Conservation (phyloP, 345 rosid genomes). For the Lepidium aucheri region DNA sequence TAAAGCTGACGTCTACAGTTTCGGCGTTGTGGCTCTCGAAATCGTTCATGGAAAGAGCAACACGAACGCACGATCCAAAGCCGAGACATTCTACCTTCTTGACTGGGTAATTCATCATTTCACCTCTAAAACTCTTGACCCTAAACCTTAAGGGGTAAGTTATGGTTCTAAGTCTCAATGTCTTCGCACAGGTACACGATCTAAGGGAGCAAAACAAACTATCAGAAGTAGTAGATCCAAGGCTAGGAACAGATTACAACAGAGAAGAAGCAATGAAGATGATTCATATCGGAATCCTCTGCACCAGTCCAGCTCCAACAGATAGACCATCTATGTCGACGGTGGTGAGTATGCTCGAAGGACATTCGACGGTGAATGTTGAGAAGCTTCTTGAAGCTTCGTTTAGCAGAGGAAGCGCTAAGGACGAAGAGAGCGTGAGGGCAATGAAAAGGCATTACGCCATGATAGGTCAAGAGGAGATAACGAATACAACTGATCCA, state of each 20-base stretch:
- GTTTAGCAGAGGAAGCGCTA: constrained; percentile 2
- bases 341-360: constrained; percentile 57
- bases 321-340: constrained; percentile 49
- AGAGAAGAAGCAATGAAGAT: constrained; percentile 34
- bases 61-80: constrained; percentile 23
- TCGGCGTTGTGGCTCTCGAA: constrained; percentile 38
- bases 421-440: constrained; percentile 16
- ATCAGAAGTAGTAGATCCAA: constrained; percentile 36
- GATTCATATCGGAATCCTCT: constrained; percentile 40
- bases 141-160: background rate
- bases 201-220: constrained; percentile 36
- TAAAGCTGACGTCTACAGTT: constrained; percentile 45
- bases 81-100: constrained; percentile 34
- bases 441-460: constrained; percentile 31
- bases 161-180: background rate
- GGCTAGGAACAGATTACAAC: constrained; percentile 36
- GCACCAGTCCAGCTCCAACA: constrained; percentile 32
- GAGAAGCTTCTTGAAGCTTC: constrained; percentile 23
- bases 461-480: background rate
- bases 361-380: constrained; percentile 25
- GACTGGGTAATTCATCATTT: constrained; percentile 30
- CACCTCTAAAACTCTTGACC: background rate
- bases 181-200: constrained; percentile 25
- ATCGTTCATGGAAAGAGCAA: constrained; percentile 40
- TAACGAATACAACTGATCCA: background rate